A percentile compares a stretch with the other conserved stretches of the same genome.
phyloP scores from a whole-genome alignment of 2,329 filamentous ascomycete species.

The Didymella exigua region DNA sequence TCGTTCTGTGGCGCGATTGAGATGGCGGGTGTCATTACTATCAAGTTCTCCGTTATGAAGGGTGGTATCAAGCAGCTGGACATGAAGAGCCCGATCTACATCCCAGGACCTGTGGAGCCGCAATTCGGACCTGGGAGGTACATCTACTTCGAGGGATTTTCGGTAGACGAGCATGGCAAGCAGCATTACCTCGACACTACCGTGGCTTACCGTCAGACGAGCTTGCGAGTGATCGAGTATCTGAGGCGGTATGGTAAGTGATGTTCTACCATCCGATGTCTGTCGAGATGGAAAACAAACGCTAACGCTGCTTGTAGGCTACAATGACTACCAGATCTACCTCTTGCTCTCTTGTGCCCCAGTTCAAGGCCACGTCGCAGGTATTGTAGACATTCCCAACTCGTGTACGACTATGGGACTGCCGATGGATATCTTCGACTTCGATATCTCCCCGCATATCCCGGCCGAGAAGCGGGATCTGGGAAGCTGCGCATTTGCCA shows the following conservation, averaged over 20 bases:
- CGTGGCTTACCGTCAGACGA: constrained; percentile 84
- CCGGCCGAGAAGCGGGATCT: constrained; percentile 68
- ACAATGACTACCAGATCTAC: constrained; percentile 79
- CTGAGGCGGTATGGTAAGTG: constrained; percentile 69
- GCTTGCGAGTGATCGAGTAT: constrained; percentile 78
- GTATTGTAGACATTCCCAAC: constrained; percentile 87
- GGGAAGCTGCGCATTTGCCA: constrained; percentile 71
- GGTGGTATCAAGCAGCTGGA: constrained; percentile 74
- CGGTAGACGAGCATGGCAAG: constrained; percentile 84
- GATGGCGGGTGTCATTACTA: constrained; percentile 89
- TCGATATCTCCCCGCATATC: constrained; percentile 77
- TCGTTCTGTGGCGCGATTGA: constrained; percentile 80
- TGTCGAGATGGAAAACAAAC: not conserved
- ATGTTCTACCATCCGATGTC: not conserved
- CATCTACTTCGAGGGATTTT: constrained; percentile 89
- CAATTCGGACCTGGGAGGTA: constrained; percentile 83
- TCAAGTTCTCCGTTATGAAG: constrained; percentile 89
- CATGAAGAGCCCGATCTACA: constrained; percentile 83
- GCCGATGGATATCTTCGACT: constrained; percentile 94
- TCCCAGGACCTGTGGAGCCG: constrained; percentile 85
- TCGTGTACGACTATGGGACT: constrained; percentile 87
- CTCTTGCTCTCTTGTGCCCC: constrained; percentile 84
- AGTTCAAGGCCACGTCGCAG: constrained; percentile 84
- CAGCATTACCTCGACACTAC: constrained; percentile 89
- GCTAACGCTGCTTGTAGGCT: constrained; percentile 45